These are phyloP conservation scores for Corinectria fuckeliana DNA, from an alignment of 2,329 filamentous ascomycete species.

Conservation along the genomic window DNA sequence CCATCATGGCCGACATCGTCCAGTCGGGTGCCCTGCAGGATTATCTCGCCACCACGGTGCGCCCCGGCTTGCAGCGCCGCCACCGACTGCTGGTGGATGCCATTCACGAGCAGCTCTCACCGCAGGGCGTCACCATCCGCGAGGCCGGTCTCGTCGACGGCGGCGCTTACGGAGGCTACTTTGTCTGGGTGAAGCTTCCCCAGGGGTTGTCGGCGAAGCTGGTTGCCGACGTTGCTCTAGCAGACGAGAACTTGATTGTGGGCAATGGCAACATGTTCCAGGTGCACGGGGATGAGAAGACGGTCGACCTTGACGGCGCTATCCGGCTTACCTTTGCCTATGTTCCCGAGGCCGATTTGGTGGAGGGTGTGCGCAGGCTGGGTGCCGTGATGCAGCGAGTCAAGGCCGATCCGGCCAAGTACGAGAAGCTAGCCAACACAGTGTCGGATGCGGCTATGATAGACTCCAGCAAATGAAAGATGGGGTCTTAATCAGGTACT, in stretches of 20 bases:
- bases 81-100: conserved; percentile 62
- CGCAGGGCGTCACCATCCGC: conserved; percentile 62
- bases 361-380: conserved; percentile 71
- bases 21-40: conserved; percentile 49
- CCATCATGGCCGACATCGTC: conserved; percentile 58
- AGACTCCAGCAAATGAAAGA: conserved; percentile 37
- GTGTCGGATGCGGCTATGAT: conserved; percentile 26
- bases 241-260: conserved; percentile 70
- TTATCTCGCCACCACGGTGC: conserved; percentile 51
- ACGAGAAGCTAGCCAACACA: conserved; percentile 25
- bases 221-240: conserved; percentile 63
- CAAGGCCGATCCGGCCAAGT: conserved; percentile 37
- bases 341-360: conserved; percentile 70
- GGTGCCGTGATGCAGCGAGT: conserved; percentile 52
- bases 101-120: conserved; percentile 64
- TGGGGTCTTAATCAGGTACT: conserved; percentile 4
- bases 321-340: conserved; percentile 76
- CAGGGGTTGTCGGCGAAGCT: conserved; percentile 55
- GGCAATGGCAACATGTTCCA: conserved; percentile 75
- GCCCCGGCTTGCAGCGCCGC: conserved; percentile 54
- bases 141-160: conserved; percentile 48
- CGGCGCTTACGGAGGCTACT: conserved; percentile 78
- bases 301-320: conserved; percentile 62
- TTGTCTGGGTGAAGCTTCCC: conserved; percentile 79
- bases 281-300: conserved; percentile 62